Conservation (phyloP, 2,329 filamentous ascomycete species). For the Knufia petricola region DNA sequence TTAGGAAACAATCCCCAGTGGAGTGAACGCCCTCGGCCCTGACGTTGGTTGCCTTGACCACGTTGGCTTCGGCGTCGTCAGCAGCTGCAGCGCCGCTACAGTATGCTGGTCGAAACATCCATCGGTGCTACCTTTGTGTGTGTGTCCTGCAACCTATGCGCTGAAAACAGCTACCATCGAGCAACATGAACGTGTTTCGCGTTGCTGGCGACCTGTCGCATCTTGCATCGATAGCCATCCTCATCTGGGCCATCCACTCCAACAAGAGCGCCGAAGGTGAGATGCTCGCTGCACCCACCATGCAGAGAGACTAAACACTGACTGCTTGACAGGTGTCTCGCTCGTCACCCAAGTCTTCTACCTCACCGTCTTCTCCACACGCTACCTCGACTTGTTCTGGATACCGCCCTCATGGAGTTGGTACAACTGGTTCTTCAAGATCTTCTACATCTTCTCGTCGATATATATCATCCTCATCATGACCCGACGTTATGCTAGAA, state of each 20-base stretch:
- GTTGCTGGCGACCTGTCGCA: conserved; percentile 78
- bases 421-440: conserved; percentile 77
- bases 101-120: no score
- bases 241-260: conserved; percentile 81
- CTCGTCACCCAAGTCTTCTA: conserved; percentile 85
- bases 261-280: conserved; percentile 77
- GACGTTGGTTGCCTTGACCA: background rate
- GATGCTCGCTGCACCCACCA: conserved; percentile 10
- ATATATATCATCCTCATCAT: conserved; percentile 82
- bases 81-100: background rate
- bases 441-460: conserved; percentile 76
- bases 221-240: conserved; percentile 74
- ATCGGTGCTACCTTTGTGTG: no score
- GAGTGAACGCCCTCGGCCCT: background rate
- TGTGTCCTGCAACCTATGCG: no score
- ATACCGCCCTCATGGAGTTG: conserved; percentile 26
- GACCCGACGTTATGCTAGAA: conserved; percentile 75
- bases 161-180: background rate
- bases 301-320: conserved; percentile 5
- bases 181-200: conserved; percentile 52
- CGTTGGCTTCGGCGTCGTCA: background rate
- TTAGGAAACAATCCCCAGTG: no score
- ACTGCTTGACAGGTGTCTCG: conserved; percentile 56
- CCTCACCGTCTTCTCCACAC: conserved; percentile 70
- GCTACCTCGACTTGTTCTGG: conserved; percentile 75